These are phyloP conservation scores for Suillus subaureus DNA, from an alignment of 768 basidiomycete species.

Conservation along the genomic window DNA sequence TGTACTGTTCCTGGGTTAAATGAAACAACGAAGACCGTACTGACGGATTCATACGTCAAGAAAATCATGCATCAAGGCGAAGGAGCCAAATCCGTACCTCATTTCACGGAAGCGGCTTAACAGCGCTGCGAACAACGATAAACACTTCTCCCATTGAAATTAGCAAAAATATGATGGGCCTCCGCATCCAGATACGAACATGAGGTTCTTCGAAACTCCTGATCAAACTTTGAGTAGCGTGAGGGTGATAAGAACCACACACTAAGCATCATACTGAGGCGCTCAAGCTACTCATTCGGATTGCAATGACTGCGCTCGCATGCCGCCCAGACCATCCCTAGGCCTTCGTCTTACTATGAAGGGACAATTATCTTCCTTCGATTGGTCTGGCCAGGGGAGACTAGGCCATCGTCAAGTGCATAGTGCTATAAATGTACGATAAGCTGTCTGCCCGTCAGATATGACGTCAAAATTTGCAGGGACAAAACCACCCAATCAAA, in stretches of 20 bases:
- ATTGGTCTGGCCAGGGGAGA: neutral
- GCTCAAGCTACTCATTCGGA: constrained; percentile 5
- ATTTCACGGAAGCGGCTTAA: neutral
- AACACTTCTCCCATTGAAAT: neutral
- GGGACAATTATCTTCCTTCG: neutral
- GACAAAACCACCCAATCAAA: neutral
- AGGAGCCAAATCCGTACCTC: neutral
- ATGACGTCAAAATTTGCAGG: neutral
- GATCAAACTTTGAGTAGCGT: constrained; percentile 2
- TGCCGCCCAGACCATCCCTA: constrained; percentile 1
- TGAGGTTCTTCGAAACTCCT: neutral
- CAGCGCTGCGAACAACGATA: constrained; percentile 3
- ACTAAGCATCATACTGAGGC: neutral
- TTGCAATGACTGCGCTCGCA: neutral
- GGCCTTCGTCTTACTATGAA: neutral
- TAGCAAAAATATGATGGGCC: neutral
- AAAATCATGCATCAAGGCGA: constrained; percentile 1
- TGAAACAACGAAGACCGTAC: neutral
- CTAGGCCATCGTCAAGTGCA: neutral
- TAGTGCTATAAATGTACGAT: neutral
- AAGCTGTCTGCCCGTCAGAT: neutral
- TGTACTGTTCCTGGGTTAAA: neutral
- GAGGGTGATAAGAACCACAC: constrained; percentile 6
- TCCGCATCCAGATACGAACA: neutral
- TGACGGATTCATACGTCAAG: constrained; percentile 1